Evolutionary conservation across 1,284 basidiomycete genomes (phyloP).

Genomic region (Rhodotorula sp.): DNA sequence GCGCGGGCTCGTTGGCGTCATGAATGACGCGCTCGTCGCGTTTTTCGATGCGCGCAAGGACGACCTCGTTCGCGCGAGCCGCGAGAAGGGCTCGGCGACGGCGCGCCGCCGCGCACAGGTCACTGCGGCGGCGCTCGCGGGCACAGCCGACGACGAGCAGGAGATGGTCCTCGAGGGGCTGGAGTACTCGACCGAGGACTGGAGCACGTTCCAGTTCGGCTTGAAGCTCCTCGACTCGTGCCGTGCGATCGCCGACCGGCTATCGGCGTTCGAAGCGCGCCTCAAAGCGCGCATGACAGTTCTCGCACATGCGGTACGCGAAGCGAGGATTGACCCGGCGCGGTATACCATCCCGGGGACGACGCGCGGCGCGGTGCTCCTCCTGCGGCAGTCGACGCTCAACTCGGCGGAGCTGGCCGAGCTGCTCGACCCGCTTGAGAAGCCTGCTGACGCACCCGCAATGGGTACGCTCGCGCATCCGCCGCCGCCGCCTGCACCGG

Average conservation of each 20-base stretch:
- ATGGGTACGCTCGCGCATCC: slow-evolving; percentile 39
- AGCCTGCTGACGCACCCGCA: slow-evolving; percentile 33
- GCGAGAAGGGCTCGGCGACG: slow-evolving; percentile 29
- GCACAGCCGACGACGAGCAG: slow-evolving; percentile 55
- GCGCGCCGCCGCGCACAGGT: slow-evolving; percentile 5
- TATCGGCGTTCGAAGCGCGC: slow-evolving; percentile 68
- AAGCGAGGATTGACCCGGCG: slow-evolving; percentile 60
- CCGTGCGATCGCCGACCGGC: slow-evolving; percentile 67
- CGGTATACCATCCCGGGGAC: slow-evolving; percentile 63
- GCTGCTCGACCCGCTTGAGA: slow-evolving; percentile 59
- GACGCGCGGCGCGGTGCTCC: slow-evolving; percentile 67
- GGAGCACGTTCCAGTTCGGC: slow-evolving; percentile 76
- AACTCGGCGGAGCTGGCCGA: slow-evolving; percentile 74
- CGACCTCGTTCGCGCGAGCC: slow-evolving; percentile 56
- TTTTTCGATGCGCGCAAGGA: slow-evolving; percentile 60
- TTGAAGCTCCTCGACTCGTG: slow-evolving; percentile 80
- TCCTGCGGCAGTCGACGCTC: slow-evolving; percentile 76
- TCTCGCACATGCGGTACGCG: slow-evolving; percentile 59
- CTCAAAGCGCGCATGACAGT: slow-evolving; percentile 65
- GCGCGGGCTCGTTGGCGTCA: slow-evolving; percentile 67
- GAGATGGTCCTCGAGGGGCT: slow-evolving; percentile 65
- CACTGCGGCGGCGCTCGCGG: background rate
- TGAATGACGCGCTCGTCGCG: slow-evolving; percentile 68
- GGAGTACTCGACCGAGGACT: slow-evolving; percentile 84
- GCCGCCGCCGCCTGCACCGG: slow-evolving; percentile 20